Base-by-base conservation (phyloP, 306 rosid species). In the Sicyos edulis region DNA sequence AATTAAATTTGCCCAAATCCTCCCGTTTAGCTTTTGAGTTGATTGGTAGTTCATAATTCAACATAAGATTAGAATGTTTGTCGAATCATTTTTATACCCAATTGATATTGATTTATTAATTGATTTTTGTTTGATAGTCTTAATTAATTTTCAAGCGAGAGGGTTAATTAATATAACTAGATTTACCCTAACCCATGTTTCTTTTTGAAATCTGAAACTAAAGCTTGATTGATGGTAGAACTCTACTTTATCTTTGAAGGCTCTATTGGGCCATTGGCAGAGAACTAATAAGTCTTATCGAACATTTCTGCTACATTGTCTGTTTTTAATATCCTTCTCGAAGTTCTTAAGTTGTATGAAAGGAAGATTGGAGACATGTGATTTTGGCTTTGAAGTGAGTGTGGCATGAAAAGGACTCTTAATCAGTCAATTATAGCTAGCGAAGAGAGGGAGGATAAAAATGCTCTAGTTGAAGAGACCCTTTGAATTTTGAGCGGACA, bases 371-470 rank as follows among this genome's bases (percentile, higher is more conserved):
- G 60, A 19, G 26, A 54, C 26, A 19, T 8, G 26, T 54, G 60
- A 10, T 20, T 24, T 32, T 15, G 47, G 67, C 13, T 61, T 29
- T 61, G 19, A 32, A 61, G 12, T 15, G 21, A 47, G 9, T 29
- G 67, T 32, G 47, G 21, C 67, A 15, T 32, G 67, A 61, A 61
- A 61, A 3, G 5, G 67, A 21, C 45, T 61, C 47, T 61, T 29
- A 15, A 8, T 8, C 67, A 61, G 21, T 59, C 65, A 59, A 6
- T 59, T 26, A 59, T 59, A 59, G 65, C 65, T 24, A 59, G 40
- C 5, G 8, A 26, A 59, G 5, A 32, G 47, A 61, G 42, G 44
- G 20, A 29, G 47, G 47, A 29, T 59, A 5, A n/a, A 11, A 57
- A 57, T 57, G 37, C 40, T 57, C n/a, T 24, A 11, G 37, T 56